Base-by-base conservation (phyloP, 805 yeast species). In the Ogataea paradorogensis region DNA sequence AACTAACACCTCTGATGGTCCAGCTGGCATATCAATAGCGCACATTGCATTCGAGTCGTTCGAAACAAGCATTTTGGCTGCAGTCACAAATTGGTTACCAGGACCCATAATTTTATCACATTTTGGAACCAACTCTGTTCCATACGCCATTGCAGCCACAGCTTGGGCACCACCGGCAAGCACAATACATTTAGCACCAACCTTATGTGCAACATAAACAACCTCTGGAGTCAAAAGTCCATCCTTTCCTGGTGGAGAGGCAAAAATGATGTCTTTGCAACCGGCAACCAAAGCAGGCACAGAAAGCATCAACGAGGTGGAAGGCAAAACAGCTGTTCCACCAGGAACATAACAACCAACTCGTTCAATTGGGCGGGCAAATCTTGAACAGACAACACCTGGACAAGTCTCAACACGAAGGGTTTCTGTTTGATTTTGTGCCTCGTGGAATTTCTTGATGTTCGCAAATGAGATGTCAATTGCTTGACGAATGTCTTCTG, bases 81-180 rank as follows among this genome's bases (percentile, higher is more conserved):
- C 98, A 14, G 99, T 93, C 38, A 93, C 99, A 62, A 93, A 93
- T 69, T 93, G 99, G 69, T 93, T 93, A 45, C 99, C 99, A 16
- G 99, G 99, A 33, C 99, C 99, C 63, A 93, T 74, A 47, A 93
- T 90, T 74, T 93, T 93, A 66, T 93, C 97, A 59, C 91, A 91
- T 66, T 93, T 93, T 37, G 95, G 84, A 35, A 93, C 82, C 26
- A 85, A 69, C 53, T 87, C 88, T 10, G 99, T 93, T 60, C 99
- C 99, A 62, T 93, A 93, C 1, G 99, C 99, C 95, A 93, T 79
- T 5, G 99, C 95, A 33, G 97, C 95, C 37, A 93, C 87, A 5
- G 99, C 99, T 71, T 93, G 99, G 3, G 99, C 99, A 58, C 99
- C 99, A 55, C 99, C 99, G 1, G 99, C 99, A 53, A 93, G 71